These are phyloP conservation scores for Kandelia obovata DNA, from an alignment of 345 rosid genomes.

Conservation along the genomic window DNA sequence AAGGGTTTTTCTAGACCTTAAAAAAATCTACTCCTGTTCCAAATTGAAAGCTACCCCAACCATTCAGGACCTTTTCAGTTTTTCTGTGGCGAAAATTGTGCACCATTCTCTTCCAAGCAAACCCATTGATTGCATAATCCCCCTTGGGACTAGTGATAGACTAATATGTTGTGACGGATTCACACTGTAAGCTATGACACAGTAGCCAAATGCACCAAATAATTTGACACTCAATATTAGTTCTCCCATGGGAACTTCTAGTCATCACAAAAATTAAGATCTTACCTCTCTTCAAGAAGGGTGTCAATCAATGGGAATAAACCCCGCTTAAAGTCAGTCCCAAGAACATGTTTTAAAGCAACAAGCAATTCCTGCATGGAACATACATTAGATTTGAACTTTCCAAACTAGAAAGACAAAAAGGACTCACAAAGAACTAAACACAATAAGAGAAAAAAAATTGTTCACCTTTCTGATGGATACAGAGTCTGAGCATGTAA, in stretches of 20 bases:
- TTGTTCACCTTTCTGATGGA: constrained; percentile 79
- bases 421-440: constrained; percentile 4
- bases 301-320: constrained; percentile 96
- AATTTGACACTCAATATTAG: neutral
- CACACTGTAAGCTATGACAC: no score
- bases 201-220: no score
- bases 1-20: no score
- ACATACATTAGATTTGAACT: constrained; percentile 17
- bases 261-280: neutral
- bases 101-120: no score
- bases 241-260: neutral
- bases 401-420: constrained; percentile 7
- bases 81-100: no score
- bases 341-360: constrained; percentile 93
- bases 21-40: no score
- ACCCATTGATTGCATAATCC: no score
- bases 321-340: constrained; percentile 98
- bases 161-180: no score
- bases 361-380: constrained; percentile 86
- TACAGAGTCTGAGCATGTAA: constrained; percentile 95
- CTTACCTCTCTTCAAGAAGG: constrained; percentile 88
- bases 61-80: no score
- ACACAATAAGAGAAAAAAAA: constrained; percentile 5
- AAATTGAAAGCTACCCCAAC: no score
- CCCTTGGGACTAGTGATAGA: no score